Evolutionary conservation across 2,329 filamentous ascomycete species (phyloP).

Genomic region (Hypoxylon sp.): DNA sequence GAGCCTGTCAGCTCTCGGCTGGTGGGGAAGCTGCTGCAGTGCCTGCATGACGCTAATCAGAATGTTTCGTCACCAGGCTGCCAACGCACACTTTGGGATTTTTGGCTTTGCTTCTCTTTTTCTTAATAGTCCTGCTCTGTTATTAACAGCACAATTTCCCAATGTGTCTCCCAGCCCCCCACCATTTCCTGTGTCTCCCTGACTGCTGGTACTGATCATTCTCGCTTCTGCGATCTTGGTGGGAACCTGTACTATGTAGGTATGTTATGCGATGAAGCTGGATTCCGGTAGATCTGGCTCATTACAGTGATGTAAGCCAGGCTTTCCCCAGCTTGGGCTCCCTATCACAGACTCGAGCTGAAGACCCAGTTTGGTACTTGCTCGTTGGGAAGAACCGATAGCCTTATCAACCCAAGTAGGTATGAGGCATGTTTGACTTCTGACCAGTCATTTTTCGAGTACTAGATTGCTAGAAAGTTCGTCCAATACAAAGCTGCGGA

Average conservation of each 20-base stretch:
- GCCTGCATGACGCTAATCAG: constrained; percentile 43
- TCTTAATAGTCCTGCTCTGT: constrained; percentile 18
- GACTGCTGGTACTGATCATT: neutral
- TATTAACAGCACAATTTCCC: constrained; percentile 23
- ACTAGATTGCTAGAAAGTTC: constrained; percentile 26
- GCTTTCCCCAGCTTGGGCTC: constrained; percentile 16
- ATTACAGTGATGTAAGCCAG: constrained; percentile 1
- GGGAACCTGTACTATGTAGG: constrained; percentile 8
- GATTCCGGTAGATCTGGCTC: constrained; percentile 19
- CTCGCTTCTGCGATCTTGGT: constrained; percentile 26
- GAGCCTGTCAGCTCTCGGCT: constrained; percentile 31
- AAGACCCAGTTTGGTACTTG: neutral
- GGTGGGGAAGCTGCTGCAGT: constrained; percentile 32
- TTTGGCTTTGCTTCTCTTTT: constrained; percentile 29
- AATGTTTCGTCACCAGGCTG: constrained; percentile 48
- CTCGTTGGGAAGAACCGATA: constrained; percentile 24
- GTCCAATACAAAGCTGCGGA: constrained; percentile 22
- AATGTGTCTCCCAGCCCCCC: constrained; percentile 30
- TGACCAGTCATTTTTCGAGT: constrained; percentile 41
- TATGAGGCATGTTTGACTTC: constrained; percentile 22
- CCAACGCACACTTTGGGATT: constrained; percentile 43
- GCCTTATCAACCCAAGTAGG: constrained; percentile 18
- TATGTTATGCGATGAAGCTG: constrained; percentile 22
- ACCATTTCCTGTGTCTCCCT: constrained; percentile 17
- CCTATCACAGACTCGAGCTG: constrained; percentile 19